phyloP scores from a whole-genome alignment of 257 asterid genomes.

The Nemophila menziesii region DNA sequence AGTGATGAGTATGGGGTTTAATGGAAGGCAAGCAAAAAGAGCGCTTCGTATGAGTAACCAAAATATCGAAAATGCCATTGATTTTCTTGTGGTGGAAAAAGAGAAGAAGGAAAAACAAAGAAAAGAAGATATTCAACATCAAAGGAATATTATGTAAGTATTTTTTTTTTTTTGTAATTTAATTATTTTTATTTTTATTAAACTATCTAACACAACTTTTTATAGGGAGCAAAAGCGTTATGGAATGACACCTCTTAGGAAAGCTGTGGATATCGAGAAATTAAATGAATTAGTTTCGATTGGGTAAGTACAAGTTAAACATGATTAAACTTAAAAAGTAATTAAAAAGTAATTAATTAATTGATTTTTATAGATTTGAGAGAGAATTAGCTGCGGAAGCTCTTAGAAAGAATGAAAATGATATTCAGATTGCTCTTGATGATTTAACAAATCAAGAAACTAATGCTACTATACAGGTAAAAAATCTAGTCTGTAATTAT shows the following conservation, averaged over 20 bases:
- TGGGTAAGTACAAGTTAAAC: constrained; percentile 78
- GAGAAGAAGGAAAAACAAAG: constrained; percentile 35
- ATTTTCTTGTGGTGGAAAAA: constrained; percentile 71
- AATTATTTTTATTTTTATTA: constrained; percentile 5
- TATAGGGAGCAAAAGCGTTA: constrained; percentile 77
- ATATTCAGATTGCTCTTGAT: constrained; percentile 66
- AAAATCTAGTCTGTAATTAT: too few relatives aligned
- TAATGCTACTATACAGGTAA: constrained; percentile 56
- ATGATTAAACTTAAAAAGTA: not conserved
- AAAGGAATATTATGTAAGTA: constrained; percentile 50
- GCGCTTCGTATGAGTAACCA: constrained; percentile 88
- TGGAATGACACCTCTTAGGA: constrained; percentile 70
- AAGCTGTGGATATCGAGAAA: constrained; percentile 73
- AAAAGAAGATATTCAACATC: constrained; percentile 45
- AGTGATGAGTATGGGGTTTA: constrained; percentile 76
- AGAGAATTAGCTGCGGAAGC: constrained; percentile 88
- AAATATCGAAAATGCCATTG: constrained; percentile 64
- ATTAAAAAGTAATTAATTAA: not conserved
- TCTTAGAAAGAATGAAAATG: constrained; percentile 87
- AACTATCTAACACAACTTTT: constrained; percentile 7
- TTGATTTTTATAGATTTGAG: constrained; percentile 43
- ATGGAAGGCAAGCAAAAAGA: constrained; percentile 63
- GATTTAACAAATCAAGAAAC: constrained; percentile 77
- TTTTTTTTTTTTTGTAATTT: constrained; percentile 1
- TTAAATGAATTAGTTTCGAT: constrained; percentile 55